These are phyloP conservation scores for Gossypium turneri DNA, from an alignment of 345 rosid genomes.

Conservation along the genomic window DNA sequence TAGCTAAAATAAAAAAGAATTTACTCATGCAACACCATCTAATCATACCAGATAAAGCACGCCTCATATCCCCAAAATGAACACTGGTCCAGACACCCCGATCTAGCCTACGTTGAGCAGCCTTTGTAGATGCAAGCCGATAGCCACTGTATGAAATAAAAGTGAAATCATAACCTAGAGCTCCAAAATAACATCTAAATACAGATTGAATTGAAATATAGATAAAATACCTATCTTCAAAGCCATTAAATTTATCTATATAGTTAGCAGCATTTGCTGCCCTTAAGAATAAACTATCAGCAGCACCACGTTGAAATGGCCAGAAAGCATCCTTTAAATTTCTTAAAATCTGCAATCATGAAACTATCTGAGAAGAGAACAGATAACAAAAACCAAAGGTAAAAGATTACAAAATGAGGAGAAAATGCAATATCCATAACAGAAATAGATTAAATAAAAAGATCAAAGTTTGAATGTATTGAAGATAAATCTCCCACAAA, in stretches of 20 bases:
- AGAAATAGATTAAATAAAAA: not conserved
- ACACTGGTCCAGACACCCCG: constrained; percentile 54
- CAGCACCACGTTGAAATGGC: constrained; percentile 53
- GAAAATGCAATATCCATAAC: not conserved
- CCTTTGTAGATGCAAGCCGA: constrained; percentile 58
- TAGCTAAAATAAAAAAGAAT: not conserved
- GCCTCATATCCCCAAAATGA: constrained; percentile 53
- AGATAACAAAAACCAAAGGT: not conserved
- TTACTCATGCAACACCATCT: not conserved
- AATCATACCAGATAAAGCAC: constrained; percentile 53
- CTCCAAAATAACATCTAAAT: not conserved
- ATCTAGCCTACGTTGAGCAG: constrained; percentile 51
- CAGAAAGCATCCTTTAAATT: constrained; percentile 58
- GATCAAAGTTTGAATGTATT: not conserved
- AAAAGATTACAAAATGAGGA: not conserved
- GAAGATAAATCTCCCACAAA: not conserved
- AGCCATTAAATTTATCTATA: constrained; percentile 28
- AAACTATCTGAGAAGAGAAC: not conserved
- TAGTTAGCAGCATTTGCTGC: constrained; percentile 57
- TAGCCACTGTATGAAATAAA: constrained; percentile 33
- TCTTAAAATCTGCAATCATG: constrained; percentile 39
- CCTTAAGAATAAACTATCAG: constrained; percentile 37
- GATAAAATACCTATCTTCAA: constrained; percentile 38
- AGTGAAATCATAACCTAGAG: not conserved
- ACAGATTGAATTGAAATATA: constrained; percentile 5